Evolutionary conservation across 495 filamentous ascomycete genomes (phyloP).

Genomic region (Xylaria longipes): DNA sequence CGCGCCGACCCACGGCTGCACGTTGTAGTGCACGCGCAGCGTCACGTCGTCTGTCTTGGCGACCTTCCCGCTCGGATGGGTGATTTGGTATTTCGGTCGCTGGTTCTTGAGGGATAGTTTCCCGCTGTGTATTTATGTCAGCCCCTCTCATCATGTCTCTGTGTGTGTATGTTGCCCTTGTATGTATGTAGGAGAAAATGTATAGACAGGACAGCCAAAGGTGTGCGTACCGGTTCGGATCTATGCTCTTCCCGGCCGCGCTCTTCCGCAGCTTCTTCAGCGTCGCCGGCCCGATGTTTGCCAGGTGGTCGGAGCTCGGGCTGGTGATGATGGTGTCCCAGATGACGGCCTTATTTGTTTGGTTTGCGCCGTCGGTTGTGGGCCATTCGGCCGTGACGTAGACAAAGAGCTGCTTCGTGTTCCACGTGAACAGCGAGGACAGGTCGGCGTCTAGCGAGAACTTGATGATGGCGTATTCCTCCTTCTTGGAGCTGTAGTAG

Average conservation of each 20-base stretch:
- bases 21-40: conserved; percentile 86
- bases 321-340: conserved; percentile 93
- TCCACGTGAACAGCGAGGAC: conserved; percentile 95
- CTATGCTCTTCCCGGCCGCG: conserved; percentile 57
- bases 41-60: conserved; percentile 74
- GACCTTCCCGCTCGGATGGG: conserved; percentile 78
- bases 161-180: neutral
- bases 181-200: conserved; percentile 1
- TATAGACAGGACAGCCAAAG: conserved; percentile 7
- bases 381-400: conserved; percentile 92
- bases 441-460: conserved; percentile 92
- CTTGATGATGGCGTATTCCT: conserved; percentile 92
- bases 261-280: conserved; percentile 60
- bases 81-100: conserved; percentile 92
- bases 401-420: conserved; percentile 98
- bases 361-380: conserved; percentile 48
- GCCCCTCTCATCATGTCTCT: neutral
- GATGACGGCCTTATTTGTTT: conserved; percentile 80
- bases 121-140: conserved; percentile 51
- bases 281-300: conserved; percentile 56
- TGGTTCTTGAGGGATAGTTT: conserved; percentile 77
- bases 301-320: conserved; percentile 62
- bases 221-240: conserved; percentile 52
- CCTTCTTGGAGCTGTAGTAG: conserved; percentile 89
- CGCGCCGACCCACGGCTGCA: conserved; percentile 95